Evolutionary conservation across 305 asterid species (phyloP).

Genomic region (Ajuga reptans): DNA sequence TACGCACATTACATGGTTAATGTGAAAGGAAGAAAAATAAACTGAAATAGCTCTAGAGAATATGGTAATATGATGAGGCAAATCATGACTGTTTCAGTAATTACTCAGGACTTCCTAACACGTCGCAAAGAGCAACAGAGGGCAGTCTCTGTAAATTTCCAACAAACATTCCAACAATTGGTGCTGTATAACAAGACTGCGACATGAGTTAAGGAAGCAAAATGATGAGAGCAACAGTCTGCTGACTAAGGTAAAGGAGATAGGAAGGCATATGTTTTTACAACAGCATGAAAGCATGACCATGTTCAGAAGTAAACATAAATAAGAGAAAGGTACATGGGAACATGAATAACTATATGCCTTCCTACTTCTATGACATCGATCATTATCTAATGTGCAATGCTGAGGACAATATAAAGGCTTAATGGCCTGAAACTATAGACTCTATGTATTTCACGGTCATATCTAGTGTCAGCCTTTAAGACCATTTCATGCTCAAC

Average conservation of each 20-base stretch:
- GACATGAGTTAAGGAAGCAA: background rate
- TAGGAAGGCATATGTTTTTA: background rate
- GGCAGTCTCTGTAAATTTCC: too few relatives aligned
- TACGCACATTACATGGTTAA: background rate
- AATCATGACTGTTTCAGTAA: background rate
- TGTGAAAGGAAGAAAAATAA: background rate
- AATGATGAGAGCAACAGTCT: too few relatives aligned
- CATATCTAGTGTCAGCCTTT: background rate
- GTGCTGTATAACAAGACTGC: background rate
- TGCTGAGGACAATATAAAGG: background rate
- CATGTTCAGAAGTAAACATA: background rate
- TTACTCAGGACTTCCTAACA: background rate
- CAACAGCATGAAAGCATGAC: background rate
- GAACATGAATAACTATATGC: background rate
- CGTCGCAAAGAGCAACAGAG: too few relatives aligned
- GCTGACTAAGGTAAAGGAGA: background rate
- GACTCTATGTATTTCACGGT: background rate
- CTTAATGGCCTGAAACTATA: background rate
- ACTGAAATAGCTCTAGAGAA: constrained; percentile 4
- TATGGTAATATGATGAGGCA: background rate
- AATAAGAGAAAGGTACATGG: background rate
- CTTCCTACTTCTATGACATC: background rate
- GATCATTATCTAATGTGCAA: background rate
- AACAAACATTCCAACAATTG: background rate
- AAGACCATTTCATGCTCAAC: background rate